These are phyloP conservation scores for Trapa bicornis DNA, from an alignment of 345 rosid genomes.

Conservation along the genomic window DNA sequence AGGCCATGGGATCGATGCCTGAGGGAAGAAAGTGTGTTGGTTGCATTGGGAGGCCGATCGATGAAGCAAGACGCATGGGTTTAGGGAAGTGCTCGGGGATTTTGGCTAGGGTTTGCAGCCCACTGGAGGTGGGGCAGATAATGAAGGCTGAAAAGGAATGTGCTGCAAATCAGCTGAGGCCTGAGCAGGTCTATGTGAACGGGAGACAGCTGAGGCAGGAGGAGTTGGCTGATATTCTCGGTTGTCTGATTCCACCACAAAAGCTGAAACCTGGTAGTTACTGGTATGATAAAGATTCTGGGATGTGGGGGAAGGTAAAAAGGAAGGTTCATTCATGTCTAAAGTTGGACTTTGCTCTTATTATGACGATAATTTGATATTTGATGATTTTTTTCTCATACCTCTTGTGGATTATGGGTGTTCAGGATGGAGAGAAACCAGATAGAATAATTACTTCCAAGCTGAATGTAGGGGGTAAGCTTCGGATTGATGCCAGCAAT, in stretches of 20 bases:
- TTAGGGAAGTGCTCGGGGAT: slow-evolving; percentile 43
- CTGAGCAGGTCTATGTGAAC: slow-evolving; percentile 47
- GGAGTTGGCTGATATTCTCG: slow-evolving; percentile 37
- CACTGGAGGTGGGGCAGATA: slow-evolving; percentile 42
- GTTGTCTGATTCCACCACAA: slow-evolving; percentile 27
- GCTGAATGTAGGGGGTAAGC: slow-evolving; percentile 40
- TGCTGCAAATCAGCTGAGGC: slow-evolving; percentile 47
- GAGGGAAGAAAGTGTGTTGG: slow-evolving; percentile 61
- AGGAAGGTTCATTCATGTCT: background rate
- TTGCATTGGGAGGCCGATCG: slow-evolving; percentile 44
- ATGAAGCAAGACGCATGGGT: slow-evolving; percentile 29
- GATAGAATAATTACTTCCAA: slow-evolving; percentile 46
- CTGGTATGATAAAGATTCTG: slow-evolving; percentile 54
- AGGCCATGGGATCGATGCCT: slow-evolving; percentile 72
- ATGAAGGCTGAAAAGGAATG: slow-evolving; percentile 61
- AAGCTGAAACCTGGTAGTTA: slow-evolving; percentile 44
- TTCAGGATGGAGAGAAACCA: slow-evolving; percentile 60
- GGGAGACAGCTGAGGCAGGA: slow-evolving; percentile 36
- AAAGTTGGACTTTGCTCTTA: background rate
- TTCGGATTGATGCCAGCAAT: slow-evolving; percentile 36
- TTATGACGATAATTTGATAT: background rate
- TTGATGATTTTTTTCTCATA: background rate
- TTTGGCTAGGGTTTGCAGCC: slow-evolving; percentile 29
- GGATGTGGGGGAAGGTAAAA: slow-evolving; percentile 54
- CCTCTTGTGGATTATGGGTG: slow-evolving; percentile 6